phyloP scores from a whole-genome alignment of 306 rosid genomes.

The Echinosophora koreensis region DNA sequence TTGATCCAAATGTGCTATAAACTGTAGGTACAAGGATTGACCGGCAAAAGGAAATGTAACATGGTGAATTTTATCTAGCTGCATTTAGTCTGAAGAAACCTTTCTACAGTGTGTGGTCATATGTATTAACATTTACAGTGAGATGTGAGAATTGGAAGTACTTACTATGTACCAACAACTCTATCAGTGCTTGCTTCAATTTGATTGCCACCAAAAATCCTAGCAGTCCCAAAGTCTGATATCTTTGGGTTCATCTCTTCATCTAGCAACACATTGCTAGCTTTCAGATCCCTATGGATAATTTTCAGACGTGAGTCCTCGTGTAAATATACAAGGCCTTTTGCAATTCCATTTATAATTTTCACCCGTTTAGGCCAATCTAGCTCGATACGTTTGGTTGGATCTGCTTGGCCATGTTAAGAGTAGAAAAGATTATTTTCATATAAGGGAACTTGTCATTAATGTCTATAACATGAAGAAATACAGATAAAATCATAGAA shows the following conservation, averaged over 20 bases:
- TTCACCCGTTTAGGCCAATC: conserved; percentile 18
- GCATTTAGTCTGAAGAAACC: neutral
- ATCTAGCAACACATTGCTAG: conserved; percentile 56
- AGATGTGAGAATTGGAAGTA: neutral
- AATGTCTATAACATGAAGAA: neutral
- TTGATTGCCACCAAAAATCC: conserved; percentile 51
- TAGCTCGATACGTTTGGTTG: conserved; percentile 16
- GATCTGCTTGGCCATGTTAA: conserved; percentile 24
- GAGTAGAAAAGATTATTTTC: neutral
- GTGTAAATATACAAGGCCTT: conserved; percentile 58
- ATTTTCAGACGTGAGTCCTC: conserved; percentile 57
- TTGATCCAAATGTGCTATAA: neutral
- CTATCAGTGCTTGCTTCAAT: conserved; percentile 56
- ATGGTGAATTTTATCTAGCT: neutral
- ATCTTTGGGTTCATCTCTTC: conserved; percentile 55
- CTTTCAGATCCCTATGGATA: conserved; percentile 56
- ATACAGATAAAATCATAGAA: neutral
- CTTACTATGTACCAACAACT: conserved; percentile 65
- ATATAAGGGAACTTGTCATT: neutral
- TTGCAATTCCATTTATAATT: conserved; percentile 53
- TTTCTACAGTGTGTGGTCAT: neutral
- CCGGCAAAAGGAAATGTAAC: neutral
- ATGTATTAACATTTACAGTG: neutral
- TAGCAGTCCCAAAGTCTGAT: conserved; percentile 61
- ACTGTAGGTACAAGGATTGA: too few species aligned